Evolutionary conservation across 2,329 filamentous ascomycete species (phyloP), one percentile per base, ranked within the genome.

Genomic region (Fusarium coicis): DNA sequence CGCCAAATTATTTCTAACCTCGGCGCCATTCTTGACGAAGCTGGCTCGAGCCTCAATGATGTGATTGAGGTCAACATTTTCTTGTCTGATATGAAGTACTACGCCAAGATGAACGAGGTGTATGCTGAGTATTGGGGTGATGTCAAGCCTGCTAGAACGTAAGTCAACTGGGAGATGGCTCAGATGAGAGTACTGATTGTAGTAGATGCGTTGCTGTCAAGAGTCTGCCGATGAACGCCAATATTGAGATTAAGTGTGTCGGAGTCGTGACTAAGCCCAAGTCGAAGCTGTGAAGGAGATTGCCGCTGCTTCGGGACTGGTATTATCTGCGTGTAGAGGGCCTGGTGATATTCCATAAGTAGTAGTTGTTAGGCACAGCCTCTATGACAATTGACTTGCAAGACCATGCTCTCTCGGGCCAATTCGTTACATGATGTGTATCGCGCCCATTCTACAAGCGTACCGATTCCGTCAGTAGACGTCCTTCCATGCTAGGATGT

Each of bases 51-150:
- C 53, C 84, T 94, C 23, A 82, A 86, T 52, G 89, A 90, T 74
- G 89, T 93, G 18, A 89, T 94, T 73, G 93, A 93, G 83, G 90
- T 92, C 59, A 90, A 88, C 72, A 90, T 94, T 73, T 94, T 93
- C 83, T 85, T 94, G 52, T 88, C 90, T 49, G 88, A 92, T 74
- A 93, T 94, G 91, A 88, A 87, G 61, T 86, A 93, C 79, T 94
- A 94, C 77, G 87, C 85, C 37, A 89, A 92, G 80, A 93, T 94
- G 90, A 94, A 94, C 80, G 87, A 87, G 74, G 88, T 92, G 32
- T 94, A 93, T 76, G 87, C 88, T 77, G 89, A 91, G 80, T 92
- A 90, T 83, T 94, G 93, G 82, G 83, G 82, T 7, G 80, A 84
- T 12, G 73, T 83, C 1, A 86, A 86, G 74, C 85, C 85, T 4